These are phyloP conservation scores for Apiotrichum akiyoshidainum DNA, from an alignment of 1,284 basidiomycete species.

Conservation along the genomic window DNA sequence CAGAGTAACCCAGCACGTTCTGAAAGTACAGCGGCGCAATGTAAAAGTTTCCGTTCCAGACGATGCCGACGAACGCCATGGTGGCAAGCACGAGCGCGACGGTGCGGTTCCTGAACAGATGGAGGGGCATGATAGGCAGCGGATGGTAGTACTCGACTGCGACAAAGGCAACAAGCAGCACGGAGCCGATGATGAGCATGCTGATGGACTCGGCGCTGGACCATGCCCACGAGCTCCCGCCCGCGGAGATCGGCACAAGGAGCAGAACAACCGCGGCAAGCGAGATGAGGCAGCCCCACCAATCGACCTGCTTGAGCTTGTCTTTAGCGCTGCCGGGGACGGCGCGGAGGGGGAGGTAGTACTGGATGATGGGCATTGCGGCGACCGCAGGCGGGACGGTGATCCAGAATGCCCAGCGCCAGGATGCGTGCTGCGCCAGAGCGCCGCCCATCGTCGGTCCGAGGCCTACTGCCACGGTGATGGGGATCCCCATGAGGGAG, in stretches of 20 bases:
- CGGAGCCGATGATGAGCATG: conserved; percentile 24
- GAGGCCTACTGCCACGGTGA: conserved; percentile 26
- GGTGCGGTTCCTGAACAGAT: conserved; percentile 26
- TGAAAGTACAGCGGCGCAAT: conserved; percentile 36
- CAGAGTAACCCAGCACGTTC: conserved; percentile 24
- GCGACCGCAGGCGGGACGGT: conserved; percentile 22
- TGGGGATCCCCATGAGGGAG: conserved; percentile 32
- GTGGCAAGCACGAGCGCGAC: conserved; percentile 29
- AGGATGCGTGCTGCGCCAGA: conserved; percentile 27
- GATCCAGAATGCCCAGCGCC: conserved; percentile 40
- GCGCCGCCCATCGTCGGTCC: conserved; percentile 35
- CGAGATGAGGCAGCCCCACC: conserved; percentile 26
- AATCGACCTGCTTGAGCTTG: conserved; percentile 36
- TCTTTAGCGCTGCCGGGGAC: conserved; percentile 23
- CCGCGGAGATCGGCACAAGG: conserved; percentile 29
- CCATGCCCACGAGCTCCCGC: conserved; percentile 29
- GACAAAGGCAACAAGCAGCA: conserved; percentile 22
- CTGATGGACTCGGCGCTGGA: conserved; percentile 20
- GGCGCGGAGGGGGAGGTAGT: conserved; percentile 28
- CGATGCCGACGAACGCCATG: conserved; percentile 33
- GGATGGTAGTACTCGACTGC: conserved; percentile 19
- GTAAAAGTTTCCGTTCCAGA: conserved; percentile 26
- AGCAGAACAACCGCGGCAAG: conserved; percentile 32
- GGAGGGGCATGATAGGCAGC: background rate
- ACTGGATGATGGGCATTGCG: conserved; percentile 31